phyloP scores from a whole-genome alignment of 371 early-diverging fungal species.

The Rhizomucor pusillus region DNA sequence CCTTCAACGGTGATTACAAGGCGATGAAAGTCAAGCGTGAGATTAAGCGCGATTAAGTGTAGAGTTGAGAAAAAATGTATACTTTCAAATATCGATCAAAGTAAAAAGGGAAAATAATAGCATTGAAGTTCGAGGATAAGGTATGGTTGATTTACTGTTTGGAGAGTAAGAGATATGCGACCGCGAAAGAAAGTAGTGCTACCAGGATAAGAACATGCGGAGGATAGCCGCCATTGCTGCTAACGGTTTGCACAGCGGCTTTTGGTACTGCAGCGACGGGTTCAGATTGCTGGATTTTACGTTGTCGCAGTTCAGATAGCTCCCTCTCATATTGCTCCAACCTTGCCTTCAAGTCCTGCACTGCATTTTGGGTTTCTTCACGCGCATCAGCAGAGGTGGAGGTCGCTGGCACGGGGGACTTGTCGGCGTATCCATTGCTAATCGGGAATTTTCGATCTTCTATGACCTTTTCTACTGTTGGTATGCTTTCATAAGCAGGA shows the following conservation, averaged over 20 bases:
- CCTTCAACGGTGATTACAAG: conserved; percentile 51
- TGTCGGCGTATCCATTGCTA: too few species aligned
- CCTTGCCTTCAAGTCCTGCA: too few species aligned
- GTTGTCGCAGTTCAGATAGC: too few species aligned
- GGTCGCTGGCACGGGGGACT: too few species aligned
- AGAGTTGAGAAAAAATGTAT: not conserved
- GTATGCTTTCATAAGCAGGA: too few species aligned
- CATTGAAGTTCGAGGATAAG: not conserved
- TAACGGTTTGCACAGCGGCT: not conserved
- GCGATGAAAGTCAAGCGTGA: conserved; percentile 46
- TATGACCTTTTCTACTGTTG: too few species aligned
- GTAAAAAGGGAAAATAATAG: too few species aligned
- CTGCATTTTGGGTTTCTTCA: too few species aligned
- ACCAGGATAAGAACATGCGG: not conserved
- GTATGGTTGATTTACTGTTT: not conserved
- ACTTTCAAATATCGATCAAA: not conserved
- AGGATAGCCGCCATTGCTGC: not conserved
- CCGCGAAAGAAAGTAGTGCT: not conserved
- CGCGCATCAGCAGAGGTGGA: too few species aligned
- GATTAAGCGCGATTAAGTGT: conserved; percentile 15
- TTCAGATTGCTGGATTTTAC: not conserved
- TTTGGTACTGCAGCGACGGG: not conserved
- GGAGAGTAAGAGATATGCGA: not conserved
- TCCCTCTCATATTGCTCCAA: too few species aligned
- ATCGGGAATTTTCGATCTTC: too few species aligned